phyloP scores from a whole-genome alignment of 768 basidiomycete genomes.

The Paxillus involutus region DNA sequence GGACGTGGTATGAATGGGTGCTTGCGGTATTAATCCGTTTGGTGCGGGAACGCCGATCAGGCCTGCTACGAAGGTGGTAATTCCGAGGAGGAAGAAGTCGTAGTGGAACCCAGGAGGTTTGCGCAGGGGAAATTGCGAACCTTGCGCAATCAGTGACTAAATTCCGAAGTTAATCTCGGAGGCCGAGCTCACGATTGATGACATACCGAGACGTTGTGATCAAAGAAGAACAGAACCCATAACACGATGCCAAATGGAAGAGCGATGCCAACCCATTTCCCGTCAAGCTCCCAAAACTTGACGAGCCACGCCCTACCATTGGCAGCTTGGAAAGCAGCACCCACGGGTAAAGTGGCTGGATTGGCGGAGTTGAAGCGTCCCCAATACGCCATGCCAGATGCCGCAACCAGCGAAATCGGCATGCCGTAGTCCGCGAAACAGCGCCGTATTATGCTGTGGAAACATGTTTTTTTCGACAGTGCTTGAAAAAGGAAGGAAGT shows the following conservation, averaged over 20 bases:
- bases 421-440: slow-evolving; percentile 89
- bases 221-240: slow-evolving; percentile 70
- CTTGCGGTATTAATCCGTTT: no score
- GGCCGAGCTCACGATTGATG: no score
- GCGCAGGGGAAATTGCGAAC: no score
- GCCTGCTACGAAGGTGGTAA: no score
- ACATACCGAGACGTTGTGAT: no score
- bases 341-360: slow-evolving; percentile 67
- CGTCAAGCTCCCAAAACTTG: slow-evolving; percentile 83
- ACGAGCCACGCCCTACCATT: slow-evolving; percentile 81
- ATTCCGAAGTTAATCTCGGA: no score
- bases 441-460: slow-evolving; percentile 71
- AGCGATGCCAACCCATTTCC: slow-evolving; percentile 87
- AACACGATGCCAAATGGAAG: slow-evolving; percentile 87
- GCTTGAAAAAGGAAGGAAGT: slow-evolving; percentile 72
- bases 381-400: slow-evolving; percentile 85
- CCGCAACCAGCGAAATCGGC: slow-evolving; percentile 79
- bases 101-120: no score
- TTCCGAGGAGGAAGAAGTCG: no score
- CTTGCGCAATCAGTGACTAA: no score
- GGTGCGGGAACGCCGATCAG: no score
- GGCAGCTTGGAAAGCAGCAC: slow-evolving; percentile 68
- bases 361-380: slow-evolving; percentile 60
- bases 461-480: slow-evolving; percentile 60
- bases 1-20: no score